phyloP scores from a whole-genome alignment of 2,329 filamentous ascomycete species.

The Coniochaeta prunicola region DNA sequence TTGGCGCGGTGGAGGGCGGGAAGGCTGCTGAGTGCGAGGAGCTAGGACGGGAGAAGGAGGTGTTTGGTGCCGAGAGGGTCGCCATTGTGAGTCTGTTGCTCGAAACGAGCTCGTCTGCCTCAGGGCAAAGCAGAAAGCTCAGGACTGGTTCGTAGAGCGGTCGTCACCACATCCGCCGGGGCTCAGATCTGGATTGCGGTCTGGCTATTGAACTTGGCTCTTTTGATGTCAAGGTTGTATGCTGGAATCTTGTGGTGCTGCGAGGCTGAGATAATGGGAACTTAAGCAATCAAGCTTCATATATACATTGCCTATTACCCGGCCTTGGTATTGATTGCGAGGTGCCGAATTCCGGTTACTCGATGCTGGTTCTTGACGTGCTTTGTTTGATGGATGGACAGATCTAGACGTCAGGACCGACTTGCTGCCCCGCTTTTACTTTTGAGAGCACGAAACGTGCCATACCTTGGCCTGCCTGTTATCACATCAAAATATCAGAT shows the following conservation, averaged over 20 bases:
- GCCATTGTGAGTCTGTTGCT: not conserved
- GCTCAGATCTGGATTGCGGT: not conserved
- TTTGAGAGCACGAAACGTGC: too few species aligned
- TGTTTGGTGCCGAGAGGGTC: not conserved
- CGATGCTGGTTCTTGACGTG: not conserved
- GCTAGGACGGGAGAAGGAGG: slow-evolving; percentile 1
- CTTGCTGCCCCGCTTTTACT: not conserved
- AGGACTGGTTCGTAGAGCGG: not conserved
- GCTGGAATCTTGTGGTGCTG: not conserved
- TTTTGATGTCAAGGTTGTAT: too few species aligned
- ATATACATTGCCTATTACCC: not conserved
- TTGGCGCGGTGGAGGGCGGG: slow-evolving; percentile 24
- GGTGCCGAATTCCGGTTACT: not conserved
- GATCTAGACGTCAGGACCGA: not conserved
- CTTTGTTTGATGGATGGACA: not conserved
- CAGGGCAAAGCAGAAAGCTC: not conserved
- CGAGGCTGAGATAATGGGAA: not conserved
- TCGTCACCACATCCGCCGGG: not conserved
- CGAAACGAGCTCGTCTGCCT: not conserved
- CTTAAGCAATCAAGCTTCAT: not conserved
- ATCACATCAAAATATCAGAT: too few species aligned
- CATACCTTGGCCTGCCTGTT: too few species aligned
- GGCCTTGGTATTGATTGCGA: not conserved
- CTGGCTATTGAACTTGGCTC: too few species aligned
- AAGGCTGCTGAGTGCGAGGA: not conserved